phyloP scores from a whole-genome alignment of 345 rosid species.

The Iberis pinnata region DNA sequence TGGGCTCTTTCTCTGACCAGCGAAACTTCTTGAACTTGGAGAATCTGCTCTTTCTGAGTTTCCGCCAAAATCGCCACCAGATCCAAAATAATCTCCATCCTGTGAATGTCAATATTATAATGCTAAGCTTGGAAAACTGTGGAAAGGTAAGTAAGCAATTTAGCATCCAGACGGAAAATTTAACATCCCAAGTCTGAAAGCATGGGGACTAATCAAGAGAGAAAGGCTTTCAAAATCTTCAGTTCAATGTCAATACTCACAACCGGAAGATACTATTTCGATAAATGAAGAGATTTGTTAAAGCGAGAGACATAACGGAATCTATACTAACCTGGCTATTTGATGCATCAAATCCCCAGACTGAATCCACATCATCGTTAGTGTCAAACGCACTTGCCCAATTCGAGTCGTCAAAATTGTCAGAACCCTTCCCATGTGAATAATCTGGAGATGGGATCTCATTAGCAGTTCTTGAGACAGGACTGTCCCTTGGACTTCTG shows the following conservation, averaged over 20 bases:
- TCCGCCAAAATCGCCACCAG: conserved; percentile 49
- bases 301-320: not conserved
- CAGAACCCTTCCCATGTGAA: conserved; percentile 59
- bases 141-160: not conserved
- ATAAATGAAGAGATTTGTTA: not conserved
- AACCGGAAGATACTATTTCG: not conserved
- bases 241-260: too few species aligned
- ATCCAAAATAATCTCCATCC: conserved; percentile 60
- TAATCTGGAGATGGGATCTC: conserved; percentile 62
- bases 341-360: conserved; percentile 76
- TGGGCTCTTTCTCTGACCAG: conserved; percentile 47
- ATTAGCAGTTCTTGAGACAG: conserved; percentile 48
- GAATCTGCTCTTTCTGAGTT: conserved; percentile 55
- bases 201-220: too few species aligned
- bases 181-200: conserved; percentile 12
- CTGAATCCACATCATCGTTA: conserved; percentile 81
- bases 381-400: conserved; percentile 91
- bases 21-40: conserved; percentile 39
- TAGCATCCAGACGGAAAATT: not conserved
- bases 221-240: too few species aligned
- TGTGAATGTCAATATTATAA: conserved; percentile 29
- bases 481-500: conserved; percentile 82
- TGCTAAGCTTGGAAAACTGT: conserved; percentile 4
- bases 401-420: conserved; percentile 77
- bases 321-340: conserved; percentile 55